Evolutionary conservation across 768 basidiomycete genomes (phyloP), one percentile per base, ranked within the genome.

Genomic region (Lentinula edodes): DNA sequence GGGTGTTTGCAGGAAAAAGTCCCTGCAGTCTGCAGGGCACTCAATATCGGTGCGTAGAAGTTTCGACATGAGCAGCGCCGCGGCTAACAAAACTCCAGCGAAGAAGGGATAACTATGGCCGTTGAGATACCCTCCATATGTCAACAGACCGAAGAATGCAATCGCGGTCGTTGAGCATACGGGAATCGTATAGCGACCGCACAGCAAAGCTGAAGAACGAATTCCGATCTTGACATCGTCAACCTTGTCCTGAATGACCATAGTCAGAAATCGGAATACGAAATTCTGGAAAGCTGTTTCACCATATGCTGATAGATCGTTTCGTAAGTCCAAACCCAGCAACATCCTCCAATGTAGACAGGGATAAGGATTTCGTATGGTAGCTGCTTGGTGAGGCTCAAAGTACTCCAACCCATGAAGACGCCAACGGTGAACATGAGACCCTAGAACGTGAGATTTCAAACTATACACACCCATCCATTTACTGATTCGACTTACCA

Each of bases 181-280:
- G 5, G 79, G 76, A 32, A 80, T 74, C 5, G 84, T 80, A 20
- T 71, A 68, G 9, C 73, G 67, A 5, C 77, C 80, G 65, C 83
- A 83, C 36, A 83, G 76, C 34, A 87, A 72, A 3, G 86, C 85
- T 55, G 80, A 83, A 16, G 85, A 86, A 69, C 83, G 78, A 57
- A 88, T 77, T 32, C 83, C 83, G 16, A 79, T 83, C 45, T 75
- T 72, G 48, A 78, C 66, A 68, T 87, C 86, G 72, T 87, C 86
- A 28, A 72, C 64, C 65, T 83, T 83, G 71, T 87, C 86, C 79
- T 86, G 72, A 66, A 8, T 34, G 7, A 16, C 38, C 58, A 58
- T 52, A 6, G 18, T 28, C 48, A 36, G 32, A 42, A 48, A 36
- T 1, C 18, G 36, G 28, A 28, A 38, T 45, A 12, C 36, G 45